These are phyloP conservation scores for Sungouiella thailandica DNA, from an alignment of 805 yeast species.

Conservation along the genomic window DNA sequence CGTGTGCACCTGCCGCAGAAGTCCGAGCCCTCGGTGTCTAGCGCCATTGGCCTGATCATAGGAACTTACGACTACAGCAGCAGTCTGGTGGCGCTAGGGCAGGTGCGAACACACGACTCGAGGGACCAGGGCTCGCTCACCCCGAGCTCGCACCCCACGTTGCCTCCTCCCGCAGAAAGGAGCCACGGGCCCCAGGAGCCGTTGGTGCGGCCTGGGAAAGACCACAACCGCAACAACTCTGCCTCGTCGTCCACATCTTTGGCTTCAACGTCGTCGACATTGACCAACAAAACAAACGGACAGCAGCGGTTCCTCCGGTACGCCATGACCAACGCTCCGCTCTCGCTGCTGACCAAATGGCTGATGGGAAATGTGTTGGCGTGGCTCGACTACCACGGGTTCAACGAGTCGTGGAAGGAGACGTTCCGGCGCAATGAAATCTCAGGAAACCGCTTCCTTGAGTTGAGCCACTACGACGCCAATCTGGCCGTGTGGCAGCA, in stretches of 20 bases:
- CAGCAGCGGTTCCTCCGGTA: constrained; percentile 39
- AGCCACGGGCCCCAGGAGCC: background rate
- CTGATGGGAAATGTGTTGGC: constrained; percentile 55
- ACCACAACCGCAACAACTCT: constrained; percentile 30
- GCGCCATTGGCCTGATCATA: constrained; percentile 24
- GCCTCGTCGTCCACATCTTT: constrained; percentile 31
- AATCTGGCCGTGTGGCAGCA: constrained; percentile 43
- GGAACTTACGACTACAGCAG: constrained; percentile 26
- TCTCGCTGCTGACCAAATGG: constrained; percentile 51
- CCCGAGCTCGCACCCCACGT: too few relatives aligned
- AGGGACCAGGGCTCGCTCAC: too few relatives aligned
- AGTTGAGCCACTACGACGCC: constrained; percentile 60
- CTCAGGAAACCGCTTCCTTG: constrained; percentile 59
- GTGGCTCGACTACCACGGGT: constrained; percentile 68
- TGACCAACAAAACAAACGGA: constrained; percentile 25
- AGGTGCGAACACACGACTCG: background rate
- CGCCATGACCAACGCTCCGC: constrained; percentile 33
- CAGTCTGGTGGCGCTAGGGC: constrained; percentile 16
- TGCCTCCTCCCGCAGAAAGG: background rate
- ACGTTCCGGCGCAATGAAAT: constrained; percentile 56
- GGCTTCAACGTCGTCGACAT: constrained; percentile 26
- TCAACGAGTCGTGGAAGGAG: constrained; percentile 70
- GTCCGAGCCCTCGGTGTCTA: constrained; percentile 17
- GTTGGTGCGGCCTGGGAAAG: background rate
- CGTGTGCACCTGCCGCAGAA: constrained; percentile 17